These are phyloP conservation scores for Moesziomyces globuligerus DNA, from an alignment of 1,284 basidiomycete species.

Conservation along the genomic window DNA sequence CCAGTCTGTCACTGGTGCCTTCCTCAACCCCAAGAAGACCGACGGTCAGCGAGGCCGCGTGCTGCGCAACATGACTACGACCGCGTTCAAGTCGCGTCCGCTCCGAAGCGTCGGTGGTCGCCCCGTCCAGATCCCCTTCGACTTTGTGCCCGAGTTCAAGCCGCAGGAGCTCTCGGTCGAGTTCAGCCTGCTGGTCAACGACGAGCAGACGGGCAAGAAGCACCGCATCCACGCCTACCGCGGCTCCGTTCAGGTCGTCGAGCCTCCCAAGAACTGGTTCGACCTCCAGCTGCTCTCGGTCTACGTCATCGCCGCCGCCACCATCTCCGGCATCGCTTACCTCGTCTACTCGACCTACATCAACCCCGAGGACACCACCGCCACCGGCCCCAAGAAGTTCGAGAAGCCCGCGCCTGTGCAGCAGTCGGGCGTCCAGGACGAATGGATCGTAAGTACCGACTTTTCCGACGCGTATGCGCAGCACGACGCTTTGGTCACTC, in stretches of 20 bases:
- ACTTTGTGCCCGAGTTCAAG: slow-evolving; percentile 66
- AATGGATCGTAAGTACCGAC: slow-evolving; percentile 46
- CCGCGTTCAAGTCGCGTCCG: slow-evolving; percentile 55
- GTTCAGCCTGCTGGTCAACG: slow-evolving; percentile 56
- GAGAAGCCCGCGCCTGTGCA: slow-evolving; percentile 32
- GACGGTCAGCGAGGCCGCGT: slow-evolving; percentile 61
- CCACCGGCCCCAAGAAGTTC: slow-evolving; percentile 42
- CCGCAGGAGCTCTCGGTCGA: slow-evolving; percentile 62
- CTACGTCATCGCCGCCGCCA: slow-evolving; percentile 46
- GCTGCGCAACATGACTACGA: slow-evolving; percentile 66
- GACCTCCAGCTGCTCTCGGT: slow-evolving; percentile 63
- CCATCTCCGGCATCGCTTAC: slow-evolving; percentile 44
- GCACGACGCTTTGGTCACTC: no score
- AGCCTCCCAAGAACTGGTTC: slow-evolving; percentile 63
- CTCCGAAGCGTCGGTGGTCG: slow-evolving; percentile 50
- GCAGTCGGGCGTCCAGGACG: slow-evolving; percentile 36
- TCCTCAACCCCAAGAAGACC: slow-evolving; percentile 60
- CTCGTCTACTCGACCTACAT: slow-evolving; percentile 46
- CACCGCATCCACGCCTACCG: slow-evolving; percentile 60
- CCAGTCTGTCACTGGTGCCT: slow-evolving; percentile 62
- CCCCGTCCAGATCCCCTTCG: slow-evolving; percentile 61
- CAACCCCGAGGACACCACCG: slow-evolving; percentile 20
- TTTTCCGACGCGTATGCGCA: not conserved
- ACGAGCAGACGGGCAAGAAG: slow-evolving; percentile 61
- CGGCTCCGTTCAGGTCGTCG: slow-evolving; percentile 61